Evolutionary conservation across 305 asterid species (phyloP), one percentile per base, ranked within the genome.

Genomic region (Fraxinus angustifolia): DNA sequence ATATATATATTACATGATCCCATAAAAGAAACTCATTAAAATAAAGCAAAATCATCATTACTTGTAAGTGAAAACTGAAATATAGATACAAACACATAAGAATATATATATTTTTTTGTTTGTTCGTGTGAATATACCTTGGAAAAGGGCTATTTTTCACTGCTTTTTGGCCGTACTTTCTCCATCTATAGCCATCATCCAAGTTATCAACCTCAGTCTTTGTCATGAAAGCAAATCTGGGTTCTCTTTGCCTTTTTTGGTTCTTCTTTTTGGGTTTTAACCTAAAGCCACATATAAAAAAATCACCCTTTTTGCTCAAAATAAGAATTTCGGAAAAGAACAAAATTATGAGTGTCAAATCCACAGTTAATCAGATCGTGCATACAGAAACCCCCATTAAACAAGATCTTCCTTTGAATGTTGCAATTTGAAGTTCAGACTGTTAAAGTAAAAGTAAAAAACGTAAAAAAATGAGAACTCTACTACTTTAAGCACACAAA

Each of bases 131-230:
- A 16, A 56, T 28, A 62, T 86, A 93, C 98, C 97, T 90, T 81
- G 98, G 97, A 75, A 91, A 94, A 56, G 98, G 97, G 88, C 98
- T 95, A 87, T 92, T 90, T 84, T 95, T 95, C 8, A 95, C 98
- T 31, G 97, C 97, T 85, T 95, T 95, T 84, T 93, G 98, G 62
- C 99, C 99, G 86, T 95, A 95, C 86, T 95, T 95, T 87, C 97
- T 91, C 98, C 97, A 95, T 91, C 97, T 89, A 83, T 84, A 95
- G 1, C 99, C 98, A 88, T 95, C 99, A 71, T 95, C 99, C 89
- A 93, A 84, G 83, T 92, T 89, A 90, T 95, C 98, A 31, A 91
- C 87, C 45, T 95, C 97, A 79, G 91, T 93, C 92, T 93, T 93
- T 48, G 99, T 95, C 96, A 90, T 88, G 97, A 95, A 95, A 82